Base-by-base conservation (phyloP, 768 basidiomycete genomes). In the Tricholomella constricta region DNA sequence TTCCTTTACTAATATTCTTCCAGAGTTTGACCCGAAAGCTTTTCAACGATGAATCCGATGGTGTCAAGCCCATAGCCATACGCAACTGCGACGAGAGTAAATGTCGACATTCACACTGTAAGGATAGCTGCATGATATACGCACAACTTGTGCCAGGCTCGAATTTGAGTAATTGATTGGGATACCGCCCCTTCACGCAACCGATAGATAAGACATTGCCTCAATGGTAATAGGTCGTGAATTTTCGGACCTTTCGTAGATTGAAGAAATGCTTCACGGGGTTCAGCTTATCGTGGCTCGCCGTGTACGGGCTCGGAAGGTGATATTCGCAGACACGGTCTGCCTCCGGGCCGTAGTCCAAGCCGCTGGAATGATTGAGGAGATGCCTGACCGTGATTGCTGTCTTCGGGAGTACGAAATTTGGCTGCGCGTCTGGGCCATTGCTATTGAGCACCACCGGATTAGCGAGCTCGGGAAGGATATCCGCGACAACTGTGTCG, bases 111-210 rank as follows among this genome's bases (percentile, higher is more conserved):
- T 20, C 2, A 10, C 2, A 23, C 20, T 8, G 20, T 26, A 10
- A 19, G 29, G 12, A 22, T 20, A 20, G 27, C n/a, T n/a, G n/a
- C n/a, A 3, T 2, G n/a, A 29, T n/a, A 8, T 12, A 58, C 61
- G 14, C 34, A 69, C 68, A 72, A 45, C 63, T 51, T 8, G 65
- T 61, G 9, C 69, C 70, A 2, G 70, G 70, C 44, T 70, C 65
- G 36, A 62, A 66, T 19, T 57, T 55, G 5, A 70, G 50, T 3
- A 63, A 65, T 15, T 67, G 54, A 0, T 50, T 56, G 1, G 65
- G 63, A 27, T 58, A 60, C 6, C 50, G 20, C 11, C 65, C 67
- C 66, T 70, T 45, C 0, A 45, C 25, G 25, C 7, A 32, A 45
- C 4, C 23, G 14, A 14, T 10, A 26, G 5, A 54, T 35, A 37